Base-by-base conservation (phyloP, 768 basidiomycete species). In the Termitomyces bulborhizus region DNA sequence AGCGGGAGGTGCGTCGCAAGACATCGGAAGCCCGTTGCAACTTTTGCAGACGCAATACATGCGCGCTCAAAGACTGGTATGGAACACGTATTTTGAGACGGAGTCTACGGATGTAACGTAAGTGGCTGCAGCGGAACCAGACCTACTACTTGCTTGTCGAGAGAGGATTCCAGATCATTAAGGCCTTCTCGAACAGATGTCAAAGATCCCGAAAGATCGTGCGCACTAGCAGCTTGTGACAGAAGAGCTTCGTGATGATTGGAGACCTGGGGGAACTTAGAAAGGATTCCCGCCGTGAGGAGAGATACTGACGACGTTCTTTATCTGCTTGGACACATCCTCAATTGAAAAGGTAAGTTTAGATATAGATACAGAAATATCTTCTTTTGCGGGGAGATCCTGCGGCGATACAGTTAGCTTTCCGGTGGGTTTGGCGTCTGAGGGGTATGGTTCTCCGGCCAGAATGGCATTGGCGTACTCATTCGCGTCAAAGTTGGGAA, bases 391-490 rank as follows among this genome's bases (percentile, higher is more conserved):
- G 5, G 75, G 74, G 6, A 80, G 79, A 48, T 85, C 82, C 26
- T 80, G 74, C 0, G 69, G 65, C 13, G 74, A 61, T 9, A 67
- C 62, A 27, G 62, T 53, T 27, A 66, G 59, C 59, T 71, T 74
- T 55, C 69, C 64, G 29, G 66, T 6, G 21, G 59, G 53, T 62
- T 69, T 70, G 68, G 65, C 55, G 69, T 65, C 54, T 13, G 77
- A 69, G 12, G 84, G 80, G 66, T 95, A 92, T 0, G 83, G 66
- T 61, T 93, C 87, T 26, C 91, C 89, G 4, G 93, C 87, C 24
- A 98, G 79, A 52, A 96, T 81, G 15, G 91, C 85, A 68, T 94
- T 94, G 2, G 95, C 95, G 67, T 95, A 97, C 41, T 89, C 88
- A 64, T 90, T 88, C 15, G 91, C 78, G 66, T 96, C 88, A 68